Conservation (phyloP, 1,139 yeast genomes). For the Geotrichum restrictum region DNA sequence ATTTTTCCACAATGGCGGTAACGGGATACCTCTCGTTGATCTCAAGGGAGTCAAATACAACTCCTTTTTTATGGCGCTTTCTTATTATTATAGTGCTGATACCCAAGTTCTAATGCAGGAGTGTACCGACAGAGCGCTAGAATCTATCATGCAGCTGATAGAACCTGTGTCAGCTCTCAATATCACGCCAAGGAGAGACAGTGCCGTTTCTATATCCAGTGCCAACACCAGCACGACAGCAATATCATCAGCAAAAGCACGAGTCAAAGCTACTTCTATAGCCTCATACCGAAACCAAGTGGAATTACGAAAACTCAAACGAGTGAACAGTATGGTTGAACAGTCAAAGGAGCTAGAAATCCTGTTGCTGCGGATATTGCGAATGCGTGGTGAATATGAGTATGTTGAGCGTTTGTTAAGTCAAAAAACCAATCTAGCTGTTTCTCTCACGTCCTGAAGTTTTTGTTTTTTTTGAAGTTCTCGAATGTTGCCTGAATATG, state of each 20-base stretch:
- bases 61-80: slow-evolving; percentile 59
- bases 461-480: background rate
- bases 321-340: background rate
- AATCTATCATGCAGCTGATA: slow-evolving; percentile 1
- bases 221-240: no score
- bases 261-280: background rate
- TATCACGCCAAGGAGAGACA: background rate
- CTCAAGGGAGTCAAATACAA: slow-evolving; percentile 64
- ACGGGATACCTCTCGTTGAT: slow-evolving; percentile 69
- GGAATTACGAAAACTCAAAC: background rate
- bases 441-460: background rate
- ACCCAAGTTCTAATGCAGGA: slow-evolving; percentile 51
- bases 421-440: slow-evolving; percentile 34
- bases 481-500: no score
- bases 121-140: slow-evolving; percentile 41
- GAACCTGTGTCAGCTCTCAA: background rate
- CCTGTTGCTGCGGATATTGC: slow-evolving; percentile 55
- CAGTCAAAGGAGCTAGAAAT: slow-evolving; percentile 11
- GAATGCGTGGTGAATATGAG: slow-evolving; percentile 44
- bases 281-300: slow-evolving; percentile 1
- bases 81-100: slow-evolving; percentile 54
- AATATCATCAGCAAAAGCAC: background rate
- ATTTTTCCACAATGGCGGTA: slow-evolving; percentile 76
- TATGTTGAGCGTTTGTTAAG: slow-evolving; percentile 54
- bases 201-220: background rate